These are phyloP conservation scores for Aspergillus melleus DNA, from an alignment of 2,329 filamentous ascomycete genomes.

Conservation along the genomic window DNA sequence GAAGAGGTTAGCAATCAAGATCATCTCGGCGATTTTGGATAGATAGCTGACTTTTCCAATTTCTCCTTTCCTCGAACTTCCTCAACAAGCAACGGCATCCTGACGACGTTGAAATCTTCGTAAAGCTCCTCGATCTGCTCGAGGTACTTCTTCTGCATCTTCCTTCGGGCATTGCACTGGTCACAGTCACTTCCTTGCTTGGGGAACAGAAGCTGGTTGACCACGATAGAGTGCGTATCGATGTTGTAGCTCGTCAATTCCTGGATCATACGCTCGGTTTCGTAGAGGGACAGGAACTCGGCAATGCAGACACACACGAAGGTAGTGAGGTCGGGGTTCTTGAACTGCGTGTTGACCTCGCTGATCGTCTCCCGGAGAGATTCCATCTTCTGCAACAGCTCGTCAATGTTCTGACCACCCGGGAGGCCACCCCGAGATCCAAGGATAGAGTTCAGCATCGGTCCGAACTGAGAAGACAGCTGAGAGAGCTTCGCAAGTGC, in stretches of 20 bases:
- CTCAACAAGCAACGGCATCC: constrained; percentile 94
- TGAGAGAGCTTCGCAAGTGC: constrained; percentile 96
- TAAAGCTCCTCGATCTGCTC: constrained; percentile 99
- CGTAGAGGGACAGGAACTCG: constrained; percentile 93
- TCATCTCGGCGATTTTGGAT: constrained; percentile 1
- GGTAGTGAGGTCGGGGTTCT: constrained; percentile 90
- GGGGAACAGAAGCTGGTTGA: constrained; percentile 96
- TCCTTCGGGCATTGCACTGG: constrained; percentile 89
- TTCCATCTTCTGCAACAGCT: constrained; percentile 94
- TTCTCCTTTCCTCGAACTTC: constrained; percentile 95
- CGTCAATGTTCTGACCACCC: constrained; percentile 88
- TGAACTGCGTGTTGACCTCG: constrained; percentile 98
- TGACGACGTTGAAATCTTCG: constrained; percentile 98
- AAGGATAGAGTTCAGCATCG: constrained; percentile 90
- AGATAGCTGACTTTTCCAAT: constrained; percentile 68
- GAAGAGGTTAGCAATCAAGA: constrained; percentile 15
- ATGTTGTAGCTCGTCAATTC: constrained; percentile 91
- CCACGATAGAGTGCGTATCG: constrained; percentile 95
- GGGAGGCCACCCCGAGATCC: constrained; percentile 75
- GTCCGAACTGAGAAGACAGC: constrained; percentile 90
- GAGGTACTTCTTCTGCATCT: constrained; percentile 99
- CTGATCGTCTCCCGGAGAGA: constrained; percentile 86
- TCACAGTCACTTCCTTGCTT: constrained; percentile 82
- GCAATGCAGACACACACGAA: constrained; percentile 99
- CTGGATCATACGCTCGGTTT: constrained; percentile 99